Evolutionary conservation across 2,329 filamentous ascomycete species (phyloP), one percentile per base, ranked within the genome.

Genomic region (Verticillium zaregamsianum): DNA sequence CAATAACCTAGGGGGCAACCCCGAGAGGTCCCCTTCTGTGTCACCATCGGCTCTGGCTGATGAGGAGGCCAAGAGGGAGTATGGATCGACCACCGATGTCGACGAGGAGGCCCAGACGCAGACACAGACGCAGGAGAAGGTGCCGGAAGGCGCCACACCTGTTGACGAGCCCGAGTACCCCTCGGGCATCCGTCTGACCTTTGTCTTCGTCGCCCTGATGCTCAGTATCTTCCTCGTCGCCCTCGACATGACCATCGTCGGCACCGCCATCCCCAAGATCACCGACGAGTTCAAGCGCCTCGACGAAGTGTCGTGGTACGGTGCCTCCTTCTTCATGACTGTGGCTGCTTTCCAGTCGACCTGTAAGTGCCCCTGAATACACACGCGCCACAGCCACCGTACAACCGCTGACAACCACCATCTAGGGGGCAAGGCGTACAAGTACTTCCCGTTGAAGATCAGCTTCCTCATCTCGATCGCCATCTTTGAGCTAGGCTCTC

Each of bases 401-500:
- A 12, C 12, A n/a, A 4, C 9, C 9, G 45, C 45, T 52, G 45
- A 52, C 20, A 12, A 23, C 82, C 70, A 86, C 86, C 65, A 73
- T 79, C 14, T 76, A 85, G 62, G 74, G 59, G 76, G 76, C 40
- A 79, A 78, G 60, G 64, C 80, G 40, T 82, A 80, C 66, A 80
- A 76, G 17, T 80, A 80, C 62, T 79, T 73, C 67, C 72, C 72
- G 63, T 74, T 79, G 67, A 80, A 80, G 69, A 77, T 74, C 58
- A 77, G 76, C 1, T 87, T 82, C 68, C 73, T 86, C 5, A 33
- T 64, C 17, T 68, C 76, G 11, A 76, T 88, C 40, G 62, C 78
- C 59, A 74, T 86, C 61, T 85, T 88, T 61, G 83, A 86, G 68
- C 61, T 85, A 5, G 84, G 85, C 20, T 80, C 77, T 37, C 69